A percentile compares a stretch with the other conserved stretches of the same genome.
phyloP scores from a whole-genome alignment of 192 early-diverging fungal species.

The Phycomyces blakesleeanus region DNA sequence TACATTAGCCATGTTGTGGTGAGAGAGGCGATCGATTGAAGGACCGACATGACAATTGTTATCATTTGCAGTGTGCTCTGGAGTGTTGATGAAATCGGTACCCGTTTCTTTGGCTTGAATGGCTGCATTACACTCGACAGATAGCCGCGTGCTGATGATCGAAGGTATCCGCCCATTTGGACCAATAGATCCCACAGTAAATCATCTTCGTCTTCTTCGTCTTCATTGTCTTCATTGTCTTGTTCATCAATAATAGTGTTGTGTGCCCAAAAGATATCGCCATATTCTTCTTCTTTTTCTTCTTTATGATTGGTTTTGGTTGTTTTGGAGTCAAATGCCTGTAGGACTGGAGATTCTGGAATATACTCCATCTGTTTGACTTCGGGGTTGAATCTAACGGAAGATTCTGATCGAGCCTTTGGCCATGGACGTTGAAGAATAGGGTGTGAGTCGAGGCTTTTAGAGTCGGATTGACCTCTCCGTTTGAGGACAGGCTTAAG shows the following conservation, averaged over 20 bases:
- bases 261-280: no score
- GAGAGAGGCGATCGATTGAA: constrained; percentile 4
- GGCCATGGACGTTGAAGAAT: constrained; percentile 1
- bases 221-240: background rate
- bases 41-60: background rate
- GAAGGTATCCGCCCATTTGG: background rate
- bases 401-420: background rate
- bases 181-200: constrained; percentile 5
- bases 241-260: no score
- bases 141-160: no score
- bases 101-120: no score
- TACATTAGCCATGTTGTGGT: constrained; percentile 15
- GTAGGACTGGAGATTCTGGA: constrained; percentile 22
- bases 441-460: background rate
- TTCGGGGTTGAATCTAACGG: constrained; percentile 23
- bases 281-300: no score
- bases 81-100: background rate
- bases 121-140: no score
- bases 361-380: constrained; percentile 20
- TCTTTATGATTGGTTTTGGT: background rate
- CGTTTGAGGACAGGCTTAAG: background rate
- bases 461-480: background rate
- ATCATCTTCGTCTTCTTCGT: constrained; percentile 5
- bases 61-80: constrained; percentile 4
- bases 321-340: background rate